These are phyloP conservation scores for Wickerhamiella nectarea DNA, from an alignment of 805 yeast species.

Conservation along the genomic window DNA sequence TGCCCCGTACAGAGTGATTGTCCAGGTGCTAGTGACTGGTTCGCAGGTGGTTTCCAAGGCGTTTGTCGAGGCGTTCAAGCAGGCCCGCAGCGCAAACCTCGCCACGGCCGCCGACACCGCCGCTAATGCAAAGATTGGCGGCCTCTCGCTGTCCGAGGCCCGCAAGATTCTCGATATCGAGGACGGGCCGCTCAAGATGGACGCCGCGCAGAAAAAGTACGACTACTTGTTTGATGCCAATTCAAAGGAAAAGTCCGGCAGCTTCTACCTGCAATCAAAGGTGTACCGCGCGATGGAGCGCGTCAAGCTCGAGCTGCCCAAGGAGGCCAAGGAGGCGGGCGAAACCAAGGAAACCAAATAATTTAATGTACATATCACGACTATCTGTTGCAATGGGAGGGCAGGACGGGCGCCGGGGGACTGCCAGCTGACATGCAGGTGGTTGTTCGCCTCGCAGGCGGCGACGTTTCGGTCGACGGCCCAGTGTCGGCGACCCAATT, in stretches of 20 bases:
- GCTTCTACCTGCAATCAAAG: slow-evolving; percentile 85
- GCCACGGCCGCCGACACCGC: slow-evolving; percentile 42
- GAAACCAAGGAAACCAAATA: not conserved
- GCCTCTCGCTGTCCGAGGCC: slow-evolving; percentile 79
- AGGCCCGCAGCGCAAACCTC: slow-evolving; percentile 84
- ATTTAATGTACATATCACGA: not conserved
- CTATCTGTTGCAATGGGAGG: too few species aligned
- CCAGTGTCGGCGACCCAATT: slow-evolving; percentile 20
- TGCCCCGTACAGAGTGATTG: slow-evolving; percentile 55
- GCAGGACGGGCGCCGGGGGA: too few species aligned
- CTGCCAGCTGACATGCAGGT: slow-evolving; percentile 11
- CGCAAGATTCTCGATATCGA: slow-evolving; percentile 80
- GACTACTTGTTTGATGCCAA: slow-evolving; percentile 76
- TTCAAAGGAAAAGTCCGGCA: slow-evolving; percentile 89
- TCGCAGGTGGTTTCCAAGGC: slow-evolving; percentile 94
- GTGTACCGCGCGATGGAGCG: slow-evolving; percentile 91
- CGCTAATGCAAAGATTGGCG: slow-evolving; percentile 39
- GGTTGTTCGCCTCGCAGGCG: slow-evolving; percentile 36
- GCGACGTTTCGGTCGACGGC: slow-evolving; percentile 25
- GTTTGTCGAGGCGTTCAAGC: slow-evolving; percentile 90
- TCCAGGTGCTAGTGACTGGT: slow-evolving; percentile 84
- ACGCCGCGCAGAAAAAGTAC: slow-evolving; percentile 53
- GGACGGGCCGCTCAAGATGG: slow-evolving; percentile 34
- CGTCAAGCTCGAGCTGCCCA: slow-evolving; percentile 54
- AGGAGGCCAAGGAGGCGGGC: not conserved